These are phyloP conservation scores for Tilletia indica DNA, from an alignment of 1,284 basidiomycete genomes.

Conservation along the genomic window DNA sequence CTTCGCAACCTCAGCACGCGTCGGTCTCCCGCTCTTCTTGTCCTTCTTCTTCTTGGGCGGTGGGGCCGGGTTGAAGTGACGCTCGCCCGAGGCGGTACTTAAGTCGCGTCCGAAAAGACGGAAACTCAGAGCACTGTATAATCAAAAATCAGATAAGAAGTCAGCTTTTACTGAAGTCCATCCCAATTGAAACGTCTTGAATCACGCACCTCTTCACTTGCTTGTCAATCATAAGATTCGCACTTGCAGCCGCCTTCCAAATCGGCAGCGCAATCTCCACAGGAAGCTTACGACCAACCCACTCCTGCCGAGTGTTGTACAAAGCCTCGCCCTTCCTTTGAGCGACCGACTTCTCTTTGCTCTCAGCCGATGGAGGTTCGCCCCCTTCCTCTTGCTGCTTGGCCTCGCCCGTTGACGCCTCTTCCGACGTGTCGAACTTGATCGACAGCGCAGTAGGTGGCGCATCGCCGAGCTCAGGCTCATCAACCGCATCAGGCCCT, in stretches of 20 bases:
- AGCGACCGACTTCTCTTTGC: not conserved
- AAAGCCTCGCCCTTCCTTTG: not conserved
- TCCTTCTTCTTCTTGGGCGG: not conserved
- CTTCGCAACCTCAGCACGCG: not conserved
- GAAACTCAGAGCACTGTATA: not conserved
- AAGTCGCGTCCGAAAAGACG: constrained; percentile 6
- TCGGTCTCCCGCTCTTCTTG: constrained; percentile 11
- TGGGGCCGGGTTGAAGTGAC: constrained; percentile 11
- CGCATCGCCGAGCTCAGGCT: constrained; percentile 5
- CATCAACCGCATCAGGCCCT: constrained; percentile 1
- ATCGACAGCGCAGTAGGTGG: not conserved
- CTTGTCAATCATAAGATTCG: constrained; percentile 55
- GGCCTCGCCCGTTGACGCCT: not conserved
- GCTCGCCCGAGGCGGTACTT: constrained; percentile 3
- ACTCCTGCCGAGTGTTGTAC: not conserved
- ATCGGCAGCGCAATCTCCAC: constrained; percentile 44
- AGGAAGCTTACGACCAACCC: constrained; percentile 34
- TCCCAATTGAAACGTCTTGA: not conserved
- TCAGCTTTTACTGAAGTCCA: not conserved
- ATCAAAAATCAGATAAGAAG: not conserved
- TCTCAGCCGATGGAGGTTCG: not conserved
- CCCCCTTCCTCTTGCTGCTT: not conserved
- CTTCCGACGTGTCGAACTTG: not conserved
- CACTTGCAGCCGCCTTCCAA: constrained; percentile 50
- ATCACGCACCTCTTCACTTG: constrained; percentile 48